Base-by-base conservation (phyloP, 2,329 filamentous ascomycete genomes). In the Cryphonectria nitschkei region DNA sequence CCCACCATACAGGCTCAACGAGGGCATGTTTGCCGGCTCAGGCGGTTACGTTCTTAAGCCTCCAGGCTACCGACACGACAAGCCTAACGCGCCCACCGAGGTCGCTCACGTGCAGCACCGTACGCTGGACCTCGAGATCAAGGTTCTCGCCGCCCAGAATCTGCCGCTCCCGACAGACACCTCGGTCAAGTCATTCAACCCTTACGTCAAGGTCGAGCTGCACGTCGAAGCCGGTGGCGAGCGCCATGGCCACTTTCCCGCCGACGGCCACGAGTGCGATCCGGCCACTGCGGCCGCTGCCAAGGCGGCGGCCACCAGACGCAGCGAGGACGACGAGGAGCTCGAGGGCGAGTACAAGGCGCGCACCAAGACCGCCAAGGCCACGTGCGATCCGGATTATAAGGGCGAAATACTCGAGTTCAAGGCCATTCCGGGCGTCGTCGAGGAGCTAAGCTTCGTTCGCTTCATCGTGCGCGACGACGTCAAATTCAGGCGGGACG, bases 1-100 rank as follows among this genome's bases (percentile, higher is more conserved):
- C 22, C 22, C 19, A n/a, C 46, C 46, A n/a, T 50, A 22, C 41
- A 72, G 71, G 71, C 87, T 97, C 19, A 98, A 98, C 78, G 91
- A 96, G 77, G 95, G 89, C 75, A 96, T 97, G 93, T 97, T 97
- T 80, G 87, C 89, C 1, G 92, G 91, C 14, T 93, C 92, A 0
- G 86, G 86, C n/a, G 95, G 95, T 32, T 98, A 94, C 84, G 90
- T 96, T 1, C 84, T 97, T 56, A 98, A 98, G 80, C 95, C 95
- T 8, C 19, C 60, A 80, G 80, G 82, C 14, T 84, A 83, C 76
- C 81, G 83, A 26, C 80, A 77, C n/a, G 70, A 73, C 50, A 81
- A 79, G 67, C 66, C 77, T 0, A 68, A 75, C n/a, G 72, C 72
- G 7, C 65, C 75, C 46, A 43, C 78, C 43, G 81, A 81, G 72